Base-by-base conservation (phyloP, 2,329 filamentous ascomycete species). In the Clonostachys byssicola region DNA sequence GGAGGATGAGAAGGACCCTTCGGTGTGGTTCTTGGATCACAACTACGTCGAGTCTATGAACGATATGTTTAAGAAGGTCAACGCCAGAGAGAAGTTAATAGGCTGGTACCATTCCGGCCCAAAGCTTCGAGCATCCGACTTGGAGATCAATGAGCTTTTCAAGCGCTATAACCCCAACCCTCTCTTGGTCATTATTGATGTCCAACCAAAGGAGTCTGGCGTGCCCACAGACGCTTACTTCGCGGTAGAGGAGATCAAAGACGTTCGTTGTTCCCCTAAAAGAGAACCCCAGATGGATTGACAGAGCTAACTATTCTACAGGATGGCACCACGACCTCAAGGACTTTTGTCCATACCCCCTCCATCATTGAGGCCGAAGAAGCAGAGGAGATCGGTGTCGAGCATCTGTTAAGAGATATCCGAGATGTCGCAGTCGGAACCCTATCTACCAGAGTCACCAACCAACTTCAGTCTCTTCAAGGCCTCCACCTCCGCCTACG, bases 51-150 rank as follows among this genome's bases (percentile, higher is more conserved):
- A 99, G 72, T 89, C 87, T 59, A 99, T 99, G 94, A 95, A 94
- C 74, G 94, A 97, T 71, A 99, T 99, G 94, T 99, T 99, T 81
- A 99, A 99, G 79, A 97, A 97, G 75, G 92, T 99, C 78, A 99
- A 99, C 75, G 94, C 94, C 51, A 80, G 89, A 54, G 94, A 99
- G 76, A 97, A 97, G 83, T 81, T 99, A 67, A 95, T 99, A 79
- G 94, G 94, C 63, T 99, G 94, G 94, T 99, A 99, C 71, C 94
- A 99, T 73, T 95, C 94, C 17, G 94, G 94, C 40, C 94, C 94
- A 38, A 99, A 97, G 78, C 79, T 99, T 62, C 85, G 94, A 64
- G 92, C 92, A 47, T 96, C 94, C 42, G 94, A 99, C 77, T 75
- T 99, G 56, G 89, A 97, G 74, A 96, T 99, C 85, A 99, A 99